Evolutionary conservation across 257 asterid genomes (phyloP).

Genomic region (Echites panduratus): DNA sequence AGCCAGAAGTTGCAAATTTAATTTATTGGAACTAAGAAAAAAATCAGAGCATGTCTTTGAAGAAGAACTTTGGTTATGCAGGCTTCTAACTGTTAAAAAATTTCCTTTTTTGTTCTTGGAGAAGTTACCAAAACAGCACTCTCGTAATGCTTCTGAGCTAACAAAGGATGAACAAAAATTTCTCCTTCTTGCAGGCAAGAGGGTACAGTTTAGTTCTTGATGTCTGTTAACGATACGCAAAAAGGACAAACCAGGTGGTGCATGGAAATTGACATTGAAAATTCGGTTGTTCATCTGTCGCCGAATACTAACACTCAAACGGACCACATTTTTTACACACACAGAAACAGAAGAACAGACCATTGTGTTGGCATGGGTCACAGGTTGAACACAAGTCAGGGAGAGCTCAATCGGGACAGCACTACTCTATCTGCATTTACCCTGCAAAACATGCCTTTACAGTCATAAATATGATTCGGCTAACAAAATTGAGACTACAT

Average conservation of each 20-base stretch:
- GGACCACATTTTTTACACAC: slow-evolving; percentile 35
- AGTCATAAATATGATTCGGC: background rate
- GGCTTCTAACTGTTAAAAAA: slow-evolving; percentile 37
- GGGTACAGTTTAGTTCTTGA: slow-evolving; percentile 20
- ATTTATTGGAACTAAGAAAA: slow-evolving; percentile 31
- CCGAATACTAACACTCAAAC: slow-evolving; percentile 29
- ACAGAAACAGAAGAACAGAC: slow-evolving; percentile 36
- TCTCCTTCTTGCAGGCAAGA: slow-evolving; percentile 22
- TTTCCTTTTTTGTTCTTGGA: slow-evolving; percentile 28
- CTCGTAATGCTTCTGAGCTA: slow-evolving; percentile 33
- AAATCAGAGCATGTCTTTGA: slow-evolving; percentile 27
- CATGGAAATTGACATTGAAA: slow-evolving; percentile 30
- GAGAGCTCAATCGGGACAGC: slow-evolving; percentile 13
- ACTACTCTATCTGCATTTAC: background rate
- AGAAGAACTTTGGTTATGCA: slow-evolving; percentile 22
- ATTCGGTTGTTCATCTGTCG: slow-evolving; percentile 40
- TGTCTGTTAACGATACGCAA: slow-evolving; percentile 28
- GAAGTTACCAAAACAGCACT: slow-evolving; percentile 20
- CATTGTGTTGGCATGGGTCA: slow-evolving; percentile 36
- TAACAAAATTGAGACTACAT: background rate
- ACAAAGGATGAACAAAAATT: slow-evolving; percentile 25
- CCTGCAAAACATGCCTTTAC: slow-evolving; percentile 11
- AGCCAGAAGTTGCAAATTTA: slow-evolving; percentile 39
- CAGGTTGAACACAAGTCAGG: slow-evolving; percentile 12
- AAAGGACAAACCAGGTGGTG: slow-evolving; percentile 29